Percentiles rank a stretch among this genome's conserved stretches.
Evolutionary conservation across 2,329 filamentous ascomycete species (phyloP).

Genomic region (Orbilia quercus): DNA sequence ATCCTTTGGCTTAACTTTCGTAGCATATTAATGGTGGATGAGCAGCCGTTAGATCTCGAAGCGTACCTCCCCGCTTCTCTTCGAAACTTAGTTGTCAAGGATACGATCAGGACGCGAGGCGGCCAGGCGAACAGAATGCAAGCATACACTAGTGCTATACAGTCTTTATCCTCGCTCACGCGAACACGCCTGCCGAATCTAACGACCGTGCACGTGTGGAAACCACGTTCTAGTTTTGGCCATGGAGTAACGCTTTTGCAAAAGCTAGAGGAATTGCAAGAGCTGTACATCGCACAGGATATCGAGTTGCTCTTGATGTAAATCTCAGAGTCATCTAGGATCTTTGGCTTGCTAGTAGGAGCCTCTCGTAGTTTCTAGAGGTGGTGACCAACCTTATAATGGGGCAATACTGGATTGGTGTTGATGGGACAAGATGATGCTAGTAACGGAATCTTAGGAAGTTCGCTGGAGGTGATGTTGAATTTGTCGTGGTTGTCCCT

Average conservation of each 20-base stretch:
- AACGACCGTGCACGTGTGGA: constrained; percentile 42
- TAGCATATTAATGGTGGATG: constrained; percentile 31
- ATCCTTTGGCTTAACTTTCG: constrained; percentile 47
- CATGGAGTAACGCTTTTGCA: constrained; percentile 17
- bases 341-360: too few species aligned
- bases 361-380: too few species aligned
- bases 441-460: too few species aligned
- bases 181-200: constrained; percentile 24
- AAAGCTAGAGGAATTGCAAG: constrained; percentile 41
- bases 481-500: not conserved
- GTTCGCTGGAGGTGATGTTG: not conserved
- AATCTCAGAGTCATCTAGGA: not conserved
- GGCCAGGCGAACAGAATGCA: constrained; percentile 21
- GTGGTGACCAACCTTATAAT: too few species aligned
- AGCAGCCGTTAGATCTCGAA: constrained; percentile 41
- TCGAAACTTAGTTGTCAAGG: constrained; percentile 38
- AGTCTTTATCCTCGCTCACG: constrained; percentile 43
- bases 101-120: constrained; percentile 24
- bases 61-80: constrained; percentile 37
- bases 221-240: constrained; percentile 10
- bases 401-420: too few species aligned
- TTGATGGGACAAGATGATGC: too few species aligned
- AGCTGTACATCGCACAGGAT: constrained; percentile 20
- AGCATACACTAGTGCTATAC: constrained; percentile 26
- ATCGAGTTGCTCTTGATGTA: constrained; percentile 46